A percentile compares a stretch with the other conserved stretches of the same genome.
Conservation (phyloP, 1,284 basidiomycete genomes). For the Ustilago nuda region DNA sequence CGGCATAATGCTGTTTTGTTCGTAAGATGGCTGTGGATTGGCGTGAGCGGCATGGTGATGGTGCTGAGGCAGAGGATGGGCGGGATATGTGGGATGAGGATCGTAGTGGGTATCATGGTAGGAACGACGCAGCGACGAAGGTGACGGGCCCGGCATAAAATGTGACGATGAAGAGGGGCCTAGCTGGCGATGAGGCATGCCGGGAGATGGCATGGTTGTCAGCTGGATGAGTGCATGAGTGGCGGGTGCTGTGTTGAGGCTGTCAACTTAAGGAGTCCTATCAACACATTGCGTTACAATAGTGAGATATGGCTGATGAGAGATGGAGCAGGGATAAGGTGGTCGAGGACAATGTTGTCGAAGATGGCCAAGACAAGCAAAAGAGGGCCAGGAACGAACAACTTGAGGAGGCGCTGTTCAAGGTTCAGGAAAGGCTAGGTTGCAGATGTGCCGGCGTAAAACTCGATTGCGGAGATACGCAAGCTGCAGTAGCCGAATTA, state of each 20-base stretch:
- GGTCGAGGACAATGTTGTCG: neutral
- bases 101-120: constrained; percentile 9
- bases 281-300: neutral
- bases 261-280: neutral
- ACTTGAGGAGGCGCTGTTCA: neutral
- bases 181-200: constrained; percentile 10
- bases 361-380: neutral
- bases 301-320: neutral
- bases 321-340: neutral
- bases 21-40: neutral
- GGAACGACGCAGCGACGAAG: constrained; percentile 13
- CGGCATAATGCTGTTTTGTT: neutral
- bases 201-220: constrained; percentile 15
- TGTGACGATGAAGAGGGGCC: neutral
- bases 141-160: constrained; percentile 11
- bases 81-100: neutral
- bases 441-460: neutral
- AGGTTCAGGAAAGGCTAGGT: neutral
- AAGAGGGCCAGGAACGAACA: neutral
- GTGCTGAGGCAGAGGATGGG: neutral
- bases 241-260: constrained; percentile 5
- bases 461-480: constrained; percentile 5
- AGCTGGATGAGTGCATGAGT: constrained; percentile 11
- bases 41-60: constrained; percentile 10
- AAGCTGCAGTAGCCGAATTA: neutral